A percentile compares a stretch with the other conserved stretches of the same genome.
Evolutionary conservation across 352 stramenopile species (phyloP).

Genomic region (Blastocystis sp.): DNA sequence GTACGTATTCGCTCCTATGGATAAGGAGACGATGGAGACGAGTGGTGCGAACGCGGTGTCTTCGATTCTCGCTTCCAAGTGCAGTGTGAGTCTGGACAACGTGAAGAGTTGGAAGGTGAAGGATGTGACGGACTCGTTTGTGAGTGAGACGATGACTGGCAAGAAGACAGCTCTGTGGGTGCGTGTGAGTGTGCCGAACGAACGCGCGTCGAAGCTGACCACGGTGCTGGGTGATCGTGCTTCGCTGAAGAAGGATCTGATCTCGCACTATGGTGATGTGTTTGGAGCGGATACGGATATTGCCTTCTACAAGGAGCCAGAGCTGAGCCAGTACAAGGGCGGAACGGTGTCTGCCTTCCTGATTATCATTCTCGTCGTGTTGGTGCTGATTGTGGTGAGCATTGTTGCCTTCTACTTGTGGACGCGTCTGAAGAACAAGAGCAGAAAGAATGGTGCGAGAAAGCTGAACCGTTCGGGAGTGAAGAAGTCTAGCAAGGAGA

Average conservation of each 20-base stretch:
- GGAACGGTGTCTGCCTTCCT: not conserved
- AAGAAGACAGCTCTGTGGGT: constrained; percentile 18
- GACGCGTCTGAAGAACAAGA: constrained; percentile 52
- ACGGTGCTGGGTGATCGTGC: not conserved
- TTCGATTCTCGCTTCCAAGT: not conserved
- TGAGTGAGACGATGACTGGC: not conserved
- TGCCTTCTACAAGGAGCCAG: not conserved
- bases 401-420: constrained; percentile 20
- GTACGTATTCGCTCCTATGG: constrained; percentile 5
- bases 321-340: constrained; percentile 25
- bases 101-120: constrained; percentile 47
- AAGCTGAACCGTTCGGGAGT: not conserved
- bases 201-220: not conserved
- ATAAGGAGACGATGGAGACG: not conserved
- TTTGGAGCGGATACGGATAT: not conserved
- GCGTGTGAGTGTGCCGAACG: not conserved
- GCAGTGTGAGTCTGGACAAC: not conserved
- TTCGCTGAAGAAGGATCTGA: not conserved
- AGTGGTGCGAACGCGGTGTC: not conserved
- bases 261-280: not conserved
- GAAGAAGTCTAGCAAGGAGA: not conserved
- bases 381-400: not conserved
- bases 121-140: constrained; percentile 17
- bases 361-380: constrained; percentile 4
- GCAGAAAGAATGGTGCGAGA: constrained; percentile 30